Conservation (phyloP, 345 rosid species). For the Raphanus raphanistrum region DNA sequence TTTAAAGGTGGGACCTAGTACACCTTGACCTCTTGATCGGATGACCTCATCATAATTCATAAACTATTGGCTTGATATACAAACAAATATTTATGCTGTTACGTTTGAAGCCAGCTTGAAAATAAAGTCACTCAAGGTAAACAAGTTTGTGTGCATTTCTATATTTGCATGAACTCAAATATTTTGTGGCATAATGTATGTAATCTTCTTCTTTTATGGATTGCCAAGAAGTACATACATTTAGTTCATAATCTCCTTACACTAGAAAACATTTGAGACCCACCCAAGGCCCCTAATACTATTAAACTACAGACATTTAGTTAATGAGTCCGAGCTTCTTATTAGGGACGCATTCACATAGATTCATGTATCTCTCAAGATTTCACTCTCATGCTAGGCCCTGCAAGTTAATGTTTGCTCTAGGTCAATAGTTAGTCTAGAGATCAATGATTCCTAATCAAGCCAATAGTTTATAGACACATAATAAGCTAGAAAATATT, state of each 20-base stretch:
- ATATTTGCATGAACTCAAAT: too few species aligned
- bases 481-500: not conserved
- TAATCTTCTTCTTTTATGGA: not conserved
- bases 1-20: too few species aligned
- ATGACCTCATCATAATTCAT: too few species aligned
- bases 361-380: not conserved
- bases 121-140: too few species aligned
- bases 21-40: too few species aligned
- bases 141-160: too few species aligned
- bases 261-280: not conserved
- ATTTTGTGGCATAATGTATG: too few species aligned
- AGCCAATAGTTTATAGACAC: slow-evolving; percentile 21
- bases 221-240: not conserved
- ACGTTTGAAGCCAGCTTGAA: too few species aligned
- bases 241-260: not conserved
- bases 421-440: not conserved
- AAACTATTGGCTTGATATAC: too few species aligned
- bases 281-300: not conserved
- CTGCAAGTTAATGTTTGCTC: not conserved
- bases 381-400: slow-evolving; percentile 5
- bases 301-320: not conserved
- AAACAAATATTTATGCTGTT: too few species aligned
- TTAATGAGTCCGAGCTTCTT: not conserved
- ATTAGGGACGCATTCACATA: not conserved
- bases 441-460: slow-evolving; percentile 10